Evolutionary conservation across 108 stramenopile genomes (phyloP).

Genomic region (Cylindrotheca fusiformis): DNA sequence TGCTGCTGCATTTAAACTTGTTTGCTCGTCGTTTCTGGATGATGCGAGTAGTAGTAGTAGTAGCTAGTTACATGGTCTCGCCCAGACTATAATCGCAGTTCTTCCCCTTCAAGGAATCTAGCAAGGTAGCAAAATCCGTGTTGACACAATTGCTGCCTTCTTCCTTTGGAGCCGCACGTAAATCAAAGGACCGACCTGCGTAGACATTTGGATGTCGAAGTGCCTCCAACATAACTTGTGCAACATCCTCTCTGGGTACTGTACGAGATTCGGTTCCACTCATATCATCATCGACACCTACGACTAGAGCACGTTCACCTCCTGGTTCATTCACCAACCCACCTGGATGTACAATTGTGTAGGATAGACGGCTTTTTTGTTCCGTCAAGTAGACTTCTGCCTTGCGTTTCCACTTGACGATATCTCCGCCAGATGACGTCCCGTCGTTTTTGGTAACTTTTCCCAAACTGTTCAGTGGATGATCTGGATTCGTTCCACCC

Average conservation of each 20-base stretch:
- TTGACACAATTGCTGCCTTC: constrained; percentile 31
- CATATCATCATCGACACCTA: constrained; percentile 75
- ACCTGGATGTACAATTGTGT: constrained; percentile 90
- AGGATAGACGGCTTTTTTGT: constrained; percentile 40
- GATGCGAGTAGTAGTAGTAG: too few species aligned
- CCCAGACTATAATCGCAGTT: constrained; percentile 71
- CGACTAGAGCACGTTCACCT: constrained; percentile 64
- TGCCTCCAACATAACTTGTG: constrained; percentile 72
- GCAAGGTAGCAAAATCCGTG: constrained; percentile 38
- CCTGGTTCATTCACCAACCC: constrained; percentile 78
- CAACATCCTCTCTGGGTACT: constrained; percentile 83
- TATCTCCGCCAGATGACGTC: constrained; percentile 60
- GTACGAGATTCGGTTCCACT: constrained; percentile 62
- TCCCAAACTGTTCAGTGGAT: constrained; percentile 74
- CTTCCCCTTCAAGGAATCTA: constrained; percentile 49
- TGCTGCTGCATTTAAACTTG: too few species aligned
- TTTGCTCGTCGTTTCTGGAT: too few species aligned
- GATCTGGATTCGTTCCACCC: constrained; percentile 80
- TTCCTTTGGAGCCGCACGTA: constrained; percentile 43
- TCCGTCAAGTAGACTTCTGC: constrained; percentile 67
- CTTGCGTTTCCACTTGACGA: constrained; percentile 81
- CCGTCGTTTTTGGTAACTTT: constrained; percentile 49
- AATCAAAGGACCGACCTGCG: constrained; percentile 61
- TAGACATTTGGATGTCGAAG: constrained; percentile 35
- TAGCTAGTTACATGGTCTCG: constrained; percentile 14